Evolutionary conservation across 768 basidiomycete genomes (phyloP).

Genomic region (Russula emetica): DNA sequence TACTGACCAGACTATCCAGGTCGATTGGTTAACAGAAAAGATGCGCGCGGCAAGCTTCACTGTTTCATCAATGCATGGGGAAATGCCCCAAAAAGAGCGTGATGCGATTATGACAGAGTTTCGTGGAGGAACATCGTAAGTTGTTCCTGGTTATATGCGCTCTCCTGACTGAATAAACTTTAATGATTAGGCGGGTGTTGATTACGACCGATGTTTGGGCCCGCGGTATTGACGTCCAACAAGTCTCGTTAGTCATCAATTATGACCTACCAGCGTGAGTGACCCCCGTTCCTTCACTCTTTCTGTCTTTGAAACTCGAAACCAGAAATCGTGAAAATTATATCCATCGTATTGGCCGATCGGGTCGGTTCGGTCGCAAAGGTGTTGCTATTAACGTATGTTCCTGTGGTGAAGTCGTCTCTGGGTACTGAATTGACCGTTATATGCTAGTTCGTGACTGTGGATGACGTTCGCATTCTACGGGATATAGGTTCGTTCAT

Average conservation of each 20-base stretch:
- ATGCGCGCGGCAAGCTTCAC: constrained; percentile 99
- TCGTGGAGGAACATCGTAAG: constrained; percentile 86
- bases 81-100: constrained; percentile 93
- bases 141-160: constrained; percentile 26
- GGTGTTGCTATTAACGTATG: constrained; percentile 98
- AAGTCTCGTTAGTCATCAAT: constrained; percentile 96
- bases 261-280: constrained; percentile 91
- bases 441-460: constrained; percentile 70
- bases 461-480: constrained; percentile 93
- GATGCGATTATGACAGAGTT: constrained; percentile 98
- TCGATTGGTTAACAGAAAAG: constrained; percentile 98
- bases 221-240: constrained; percentile 96
- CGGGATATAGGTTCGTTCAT: constrained; percentile 83
- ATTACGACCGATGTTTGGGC: constrained; percentile 98
- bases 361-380: constrained; percentile 97
- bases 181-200: constrained; percentile 66
- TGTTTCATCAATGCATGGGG: constrained; percentile 93
- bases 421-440: constrained; percentile 4
- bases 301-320: constrained; percentile 3
- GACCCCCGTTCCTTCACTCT: constrained; percentile 11
- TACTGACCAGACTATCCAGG: constrained; percentile 41
- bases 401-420: constrained; percentile 13
- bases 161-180: neutral
- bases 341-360: constrained; percentile 98
- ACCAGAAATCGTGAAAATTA: constrained; percentile 95